These are phyloP conservation scores for Saccharum hybrid DNA, from an alignment of 202 grass and related monocot genomes.

Conservation along the genomic window DNA sequence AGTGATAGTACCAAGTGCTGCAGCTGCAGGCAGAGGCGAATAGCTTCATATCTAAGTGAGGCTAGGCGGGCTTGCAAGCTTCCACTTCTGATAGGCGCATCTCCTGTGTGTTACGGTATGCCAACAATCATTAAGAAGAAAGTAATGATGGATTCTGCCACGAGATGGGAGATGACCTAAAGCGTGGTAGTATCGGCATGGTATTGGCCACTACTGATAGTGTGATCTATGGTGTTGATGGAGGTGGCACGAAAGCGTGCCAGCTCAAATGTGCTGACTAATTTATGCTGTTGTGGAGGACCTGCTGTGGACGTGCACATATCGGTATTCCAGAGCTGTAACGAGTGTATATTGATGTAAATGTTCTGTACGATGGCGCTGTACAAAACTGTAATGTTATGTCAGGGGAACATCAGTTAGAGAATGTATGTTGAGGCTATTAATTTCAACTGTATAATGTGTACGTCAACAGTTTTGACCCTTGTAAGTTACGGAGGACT, in stretches of 20 bases:
- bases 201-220: not conserved
- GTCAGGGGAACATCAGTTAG: constrained; percentile 5
- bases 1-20: constrained; percentile 36
- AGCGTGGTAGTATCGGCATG: not conserved
- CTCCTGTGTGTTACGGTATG: constrained; percentile 93
- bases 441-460: not conserved
- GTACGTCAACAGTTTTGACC: constrained; percentile 7
- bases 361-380: not conserved
- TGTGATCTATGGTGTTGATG: not conserved
- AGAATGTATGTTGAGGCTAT: constrained; percentile 20
- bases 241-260: not conserved
- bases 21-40: constrained; percentile 53
- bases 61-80: constrained; percentile 76
- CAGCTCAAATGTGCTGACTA: not conserved
- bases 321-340: not conserved
- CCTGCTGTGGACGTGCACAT: not conserved
- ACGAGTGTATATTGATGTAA: constrained; percentile 27
- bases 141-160: constrained; percentile 17
- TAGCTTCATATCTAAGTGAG: constrained; percentile 72
- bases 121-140: constrained; percentile 73
- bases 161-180: constrained; percentile 12
- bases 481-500: not conserved
- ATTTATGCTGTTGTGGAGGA: not conserved
- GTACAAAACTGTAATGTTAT: constrained; percentile 31
- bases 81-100: constrained; percentile 70